Percentiles rank a stretch among this genome's conserved stretches.
Evolutionary conservation across 2,329 filamentous ascomycete genomes (phyloP).

Genomic region (Alternaria metachromatica): DNA sequence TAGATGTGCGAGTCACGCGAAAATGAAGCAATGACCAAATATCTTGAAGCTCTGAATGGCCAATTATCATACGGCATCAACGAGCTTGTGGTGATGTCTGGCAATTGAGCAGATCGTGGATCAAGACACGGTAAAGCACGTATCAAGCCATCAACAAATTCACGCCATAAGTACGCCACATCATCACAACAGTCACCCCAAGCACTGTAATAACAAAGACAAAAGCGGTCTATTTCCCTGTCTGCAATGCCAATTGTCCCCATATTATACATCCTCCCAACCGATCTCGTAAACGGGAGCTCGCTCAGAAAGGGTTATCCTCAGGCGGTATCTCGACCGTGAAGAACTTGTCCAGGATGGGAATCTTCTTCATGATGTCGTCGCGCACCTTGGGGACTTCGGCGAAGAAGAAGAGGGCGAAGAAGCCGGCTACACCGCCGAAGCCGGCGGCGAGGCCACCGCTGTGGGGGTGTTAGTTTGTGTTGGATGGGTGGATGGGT

Average conservation of each 20-base stretch:
- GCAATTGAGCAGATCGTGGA: accelerated
- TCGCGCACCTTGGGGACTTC: slow-evolving; percentile 67
- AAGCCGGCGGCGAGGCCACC: slow-evolving; percentile 59
- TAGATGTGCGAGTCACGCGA: slow-evolving; percentile 25
- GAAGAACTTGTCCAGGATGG: slow-evolving; percentile 64
- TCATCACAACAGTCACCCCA: not conserved
- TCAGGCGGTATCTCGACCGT: slow-evolving; percentile 65
- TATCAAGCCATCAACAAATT: not conserved
- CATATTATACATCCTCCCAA: slow-evolving; percentile 20
- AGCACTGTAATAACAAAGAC: not conserved
- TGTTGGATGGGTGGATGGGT: not conserved
- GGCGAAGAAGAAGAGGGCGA: slow-evolving; percentile 69
- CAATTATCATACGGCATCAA: accelerated
- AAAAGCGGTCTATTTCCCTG: not conserved
- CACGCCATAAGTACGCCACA: not conserved
- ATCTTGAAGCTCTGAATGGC: not conserved
- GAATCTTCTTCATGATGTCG: slow-evolving; percentile 68
- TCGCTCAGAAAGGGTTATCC: slow-evolving; percentile 68
- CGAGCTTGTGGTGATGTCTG: not conserved
- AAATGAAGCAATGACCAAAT: slow-evolving; percentile 35
- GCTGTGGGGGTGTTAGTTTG: slow-evolving; percentile 16
- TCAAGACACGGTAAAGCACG: not conserved
- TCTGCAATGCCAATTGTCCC: not conserved
- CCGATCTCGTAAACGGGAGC: too few species aligned
- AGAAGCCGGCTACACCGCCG: slow-evolving; percentile 64